Evolutionary conservation across 2,329 filamentous ascomycete genomes (phyloP).

Genomic region (Aspergillus latus): DNA sequence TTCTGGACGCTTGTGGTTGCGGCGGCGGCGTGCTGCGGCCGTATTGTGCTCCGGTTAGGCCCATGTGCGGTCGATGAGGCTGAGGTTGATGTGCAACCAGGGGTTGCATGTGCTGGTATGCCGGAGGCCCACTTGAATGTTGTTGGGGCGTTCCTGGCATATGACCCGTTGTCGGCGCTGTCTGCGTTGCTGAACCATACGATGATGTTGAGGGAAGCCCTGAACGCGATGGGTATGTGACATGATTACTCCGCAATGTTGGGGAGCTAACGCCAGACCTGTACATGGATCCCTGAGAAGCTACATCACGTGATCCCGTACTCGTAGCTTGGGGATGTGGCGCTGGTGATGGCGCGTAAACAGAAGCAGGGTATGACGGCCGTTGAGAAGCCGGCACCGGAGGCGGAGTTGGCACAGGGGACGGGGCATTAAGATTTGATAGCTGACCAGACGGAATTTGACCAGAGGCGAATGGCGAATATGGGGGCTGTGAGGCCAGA

Average conservation of each 20-base stretch:
- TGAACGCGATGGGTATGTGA: constrained; percentile 34
- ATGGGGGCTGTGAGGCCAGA: constrained; percentile 30
- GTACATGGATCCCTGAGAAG: constrained; percentile 27
- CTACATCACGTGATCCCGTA: constrained; percentile 32
- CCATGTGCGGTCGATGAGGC: constrained; percentile 34
- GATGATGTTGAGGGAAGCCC: constrained; percentile 26
- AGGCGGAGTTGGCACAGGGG: constrained; percentile 38
- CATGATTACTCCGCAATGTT: constrained; percentile 29
- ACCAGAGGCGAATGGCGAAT: constrained; percentile 29
- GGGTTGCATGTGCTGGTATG: constrained; percentile 38
- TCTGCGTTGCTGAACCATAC: constrained; percentile 28
- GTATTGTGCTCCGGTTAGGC: constrained; percentile 31
- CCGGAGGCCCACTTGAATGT: constrained; percentile 1
- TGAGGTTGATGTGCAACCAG: constrained; percentile 39
- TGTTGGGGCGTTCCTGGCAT: constrained; percentile 31
- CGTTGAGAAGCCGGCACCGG: constrained; percentile 32
- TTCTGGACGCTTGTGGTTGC: constrained; percentile 28
- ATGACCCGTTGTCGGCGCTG: constrained; percentile 24
- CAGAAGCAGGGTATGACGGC: constrained; percentile 27
- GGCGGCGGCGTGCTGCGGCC: constrained; percentile 38
- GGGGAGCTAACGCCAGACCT: constrained; percentile 32
- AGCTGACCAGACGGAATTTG: constrained; percentile 27
- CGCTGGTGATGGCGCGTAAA: constrained; percentile 31
- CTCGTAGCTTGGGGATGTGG: constrained; percentile 26
- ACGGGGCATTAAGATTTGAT: constrained; percentile 31